Evolutionary conservation across 2,329 filamentous ascomycete genomes (phyloP), one percentile per base, ranked within the genome.

Genomic region (Davidsoniella virescens): DNA sequence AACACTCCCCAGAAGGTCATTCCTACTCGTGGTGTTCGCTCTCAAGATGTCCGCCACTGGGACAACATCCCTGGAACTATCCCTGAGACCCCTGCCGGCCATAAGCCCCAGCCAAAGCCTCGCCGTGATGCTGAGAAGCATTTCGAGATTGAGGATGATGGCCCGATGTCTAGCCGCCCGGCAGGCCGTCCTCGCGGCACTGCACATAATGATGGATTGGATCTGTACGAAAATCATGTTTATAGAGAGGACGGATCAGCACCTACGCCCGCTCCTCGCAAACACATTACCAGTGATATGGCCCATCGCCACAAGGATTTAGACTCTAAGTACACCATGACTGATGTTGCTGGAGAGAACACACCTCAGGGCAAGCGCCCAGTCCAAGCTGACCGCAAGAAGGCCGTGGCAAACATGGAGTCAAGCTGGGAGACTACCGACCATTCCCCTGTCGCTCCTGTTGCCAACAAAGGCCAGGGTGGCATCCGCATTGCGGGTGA

Each of bases 91-190:
- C 76, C 80, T 6, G 70, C 70, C 41, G 75, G 74, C 25, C 49
- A 56, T 69, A 72, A 50, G 71, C 76, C 12, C 70, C 75, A 33
- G 70, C 76, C 37, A 68, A 72, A 83, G 61, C 73, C 83, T 37
- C 84, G 90, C 53, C 84, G 80, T 40, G 85, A 93, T 58, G 81
- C 83, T 16, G 80, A 88, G 60, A 68, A 79, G 1, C 87, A 96
- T 64, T 95, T 94, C 60, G 80, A 92, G 54, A 75, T 95, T 59
- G 70, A 76, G 49, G 88, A 96, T 61, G 80, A 88, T 8, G 52
- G 52, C 25, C 45, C 47, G 51, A 64, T 44, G 60, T 65, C 47
- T 65, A 64, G 45, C 68, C 69, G 46, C 71, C 70, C 48, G 41
- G 72, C 70, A 51, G 76, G 75, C 42, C 64, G 70, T n/a, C 71